Conservation (phyloP, 805 yeast genomes). For the Cyberlindnera euphorbiiphila region DNA sequence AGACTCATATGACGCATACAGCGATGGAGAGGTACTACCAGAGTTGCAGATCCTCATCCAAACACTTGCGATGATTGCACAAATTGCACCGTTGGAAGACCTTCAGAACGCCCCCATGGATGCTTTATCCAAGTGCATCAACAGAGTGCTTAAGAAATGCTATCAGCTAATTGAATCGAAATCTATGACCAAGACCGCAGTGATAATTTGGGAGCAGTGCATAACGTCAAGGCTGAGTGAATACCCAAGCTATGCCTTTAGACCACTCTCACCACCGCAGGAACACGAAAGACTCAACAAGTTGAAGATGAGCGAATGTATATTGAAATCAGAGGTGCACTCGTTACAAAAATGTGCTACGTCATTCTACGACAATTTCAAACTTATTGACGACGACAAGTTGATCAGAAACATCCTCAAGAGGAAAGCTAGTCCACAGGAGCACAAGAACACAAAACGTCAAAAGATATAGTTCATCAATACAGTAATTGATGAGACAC, state of each 20-base stretch:
- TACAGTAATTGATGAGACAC: no score
- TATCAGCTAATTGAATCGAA: conserved; percentile 51
- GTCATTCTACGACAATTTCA: conserved; percentile 30
- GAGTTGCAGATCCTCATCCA: conserved; percentile 56
- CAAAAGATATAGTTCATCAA: conserved; percentile 20
- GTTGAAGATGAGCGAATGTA: conserved; percentile 48
- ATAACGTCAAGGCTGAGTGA: conserved; percentile 33
- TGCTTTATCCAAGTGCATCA: conserved; percentile 31
- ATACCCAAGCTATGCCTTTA: conserved; percentile 43
- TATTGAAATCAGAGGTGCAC: conserved; percentile 51
- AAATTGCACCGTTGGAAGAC: conserved; percentile 18
- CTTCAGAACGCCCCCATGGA: conserved; percentile 2
- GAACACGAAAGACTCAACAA: conserved; percentile 17
- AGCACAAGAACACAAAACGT: conserved; percentile 26
- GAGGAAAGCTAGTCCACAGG: conserved; percentile 32
- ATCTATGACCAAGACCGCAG: conserved; percentile 39
- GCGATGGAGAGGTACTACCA: conserved; percentile 52
- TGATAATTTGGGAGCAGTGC: conserved; percentile 27
- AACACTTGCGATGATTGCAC: conserved; percentile 39
- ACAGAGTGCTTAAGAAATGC: conserved; percentile 54
- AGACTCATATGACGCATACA: conserved; percentile 61
- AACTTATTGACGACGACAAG: conserved; percentile 54
- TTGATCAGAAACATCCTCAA: conserved; percentile 56
- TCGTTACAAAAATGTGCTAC: conserved; percentile 41
- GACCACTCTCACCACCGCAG: conserved; percentile 23